Percentiles rank a stretch among this genome's conserved stretches.
Evolutionary conservation across 441 rosid genomes (phyloP).

Genomic region (Corymbia calophylla): DNA sequence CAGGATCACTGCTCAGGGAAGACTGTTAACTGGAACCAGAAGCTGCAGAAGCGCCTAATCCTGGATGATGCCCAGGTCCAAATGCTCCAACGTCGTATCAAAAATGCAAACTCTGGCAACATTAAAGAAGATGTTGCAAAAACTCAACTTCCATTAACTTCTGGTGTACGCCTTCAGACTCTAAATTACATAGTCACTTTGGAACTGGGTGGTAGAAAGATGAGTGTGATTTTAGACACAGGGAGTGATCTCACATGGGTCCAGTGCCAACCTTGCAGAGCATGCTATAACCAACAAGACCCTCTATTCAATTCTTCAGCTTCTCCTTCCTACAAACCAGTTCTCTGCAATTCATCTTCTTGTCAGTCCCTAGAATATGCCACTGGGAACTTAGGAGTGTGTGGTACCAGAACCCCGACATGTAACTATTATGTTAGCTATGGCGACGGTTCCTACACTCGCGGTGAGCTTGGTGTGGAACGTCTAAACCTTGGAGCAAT

Average conservation of each 20-base stretch:
- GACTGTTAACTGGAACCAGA: constrained; percentile 41
- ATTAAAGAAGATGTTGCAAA: constrained; percentile 10
- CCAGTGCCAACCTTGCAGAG: constrained; percentile 81
- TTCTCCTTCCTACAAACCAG: constrained; percentile 48
- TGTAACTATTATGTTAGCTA: constrained; percentile 73
- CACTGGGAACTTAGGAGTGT: constrained; percentile 44
- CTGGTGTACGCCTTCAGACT: constrained; percentile 59
- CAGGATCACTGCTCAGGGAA: constrained; percentile 41
- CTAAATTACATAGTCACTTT: constrained; percentile 74
- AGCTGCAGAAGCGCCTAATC: constrained; percentile 39
- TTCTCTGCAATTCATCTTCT: constrained; percentile 57
- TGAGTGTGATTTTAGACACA: constrained; percentile 76
- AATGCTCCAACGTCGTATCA: constrained; percentile 46
- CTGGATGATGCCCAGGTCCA: constrained; percentile 45
- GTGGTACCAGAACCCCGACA: constrained; percentile 26
- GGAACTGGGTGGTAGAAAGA: constrained; percentile 43
- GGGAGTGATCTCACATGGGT: constrained; percentile 98
- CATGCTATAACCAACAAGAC: constrained; percentile 66
- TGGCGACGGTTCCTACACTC: constrained; percentile 87
- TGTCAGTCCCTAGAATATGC: constrained; percentile 51
- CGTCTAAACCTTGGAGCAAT: constrained; percentile 37
- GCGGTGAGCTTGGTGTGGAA: constrained; percentile 66
- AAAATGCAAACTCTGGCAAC: constrained; percentile 14
- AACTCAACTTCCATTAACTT: constrained; percentile 46
- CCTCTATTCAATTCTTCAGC: constrained; percentile 63